A percentile compares a stretch with the other conserved stretches of the same genome.
phyloP scores from a whole-genome alignment of 1,284 basidiomycete species.

The Volvariella surrecta region DNA sequence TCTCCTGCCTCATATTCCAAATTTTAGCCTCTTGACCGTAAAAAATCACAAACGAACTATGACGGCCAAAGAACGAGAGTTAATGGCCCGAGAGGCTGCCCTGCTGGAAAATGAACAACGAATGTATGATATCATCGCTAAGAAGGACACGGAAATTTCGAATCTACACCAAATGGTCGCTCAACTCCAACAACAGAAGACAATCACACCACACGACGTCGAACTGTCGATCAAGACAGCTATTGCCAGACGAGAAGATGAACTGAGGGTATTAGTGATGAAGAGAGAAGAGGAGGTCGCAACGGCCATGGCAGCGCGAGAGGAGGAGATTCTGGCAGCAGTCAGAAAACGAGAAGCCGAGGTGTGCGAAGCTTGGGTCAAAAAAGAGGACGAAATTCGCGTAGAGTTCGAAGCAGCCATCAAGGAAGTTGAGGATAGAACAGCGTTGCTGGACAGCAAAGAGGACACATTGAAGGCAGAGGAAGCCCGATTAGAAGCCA shows the following conservation, averaged over 20 bases:
- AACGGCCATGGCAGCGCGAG: slow-evolving; percentile 49
- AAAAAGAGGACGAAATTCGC: slow-evolving; percentile 47
- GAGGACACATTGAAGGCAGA: slow-evolving; percentile 47
- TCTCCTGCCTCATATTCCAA: neutral
- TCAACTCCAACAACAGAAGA: slow-evolving; percentile 24
- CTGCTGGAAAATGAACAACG: slow-evolving; percentile 48
- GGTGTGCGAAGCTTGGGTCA: slow-evolving; percentile 55
- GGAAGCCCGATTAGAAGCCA: slow-evolving; percentile 36
- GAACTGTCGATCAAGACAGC: slow-evolving; percentile 52
- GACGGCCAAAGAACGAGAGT: slow-evolving; percentile 58
- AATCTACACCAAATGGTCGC: slow-evolving; percentile 36
- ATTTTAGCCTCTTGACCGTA: slow-evolving; percentile 45
- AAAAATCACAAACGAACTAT: slow-evolving; percentile 53
- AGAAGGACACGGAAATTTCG: slow-evolving; percentile 53
- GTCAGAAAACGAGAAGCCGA: slow-evolving; percentile 62
- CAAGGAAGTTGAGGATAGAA: slow-evolving; percentile 43
- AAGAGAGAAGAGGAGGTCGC: slow-evolving; percentile 66
- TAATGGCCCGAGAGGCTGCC: slow-evolving; percentile 46
- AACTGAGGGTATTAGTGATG: slow-evolving; percentile 53
- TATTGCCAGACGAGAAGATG: slow-evolving; percentile 54
- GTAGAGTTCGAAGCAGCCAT: slow-evolving; percentile 37
- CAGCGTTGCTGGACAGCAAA: slow-evolving; percentile 40
- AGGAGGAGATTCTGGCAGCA: slow-evolving; percentile 65
- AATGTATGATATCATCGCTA: slow-evolving; percentile 33
- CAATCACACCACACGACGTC: slow-evolving; percentile 30